phyloP scores from a whole-genome alignment of 495 filamentous ascomycete genomes.

The Annulohypoxylon stygium region DNA sequence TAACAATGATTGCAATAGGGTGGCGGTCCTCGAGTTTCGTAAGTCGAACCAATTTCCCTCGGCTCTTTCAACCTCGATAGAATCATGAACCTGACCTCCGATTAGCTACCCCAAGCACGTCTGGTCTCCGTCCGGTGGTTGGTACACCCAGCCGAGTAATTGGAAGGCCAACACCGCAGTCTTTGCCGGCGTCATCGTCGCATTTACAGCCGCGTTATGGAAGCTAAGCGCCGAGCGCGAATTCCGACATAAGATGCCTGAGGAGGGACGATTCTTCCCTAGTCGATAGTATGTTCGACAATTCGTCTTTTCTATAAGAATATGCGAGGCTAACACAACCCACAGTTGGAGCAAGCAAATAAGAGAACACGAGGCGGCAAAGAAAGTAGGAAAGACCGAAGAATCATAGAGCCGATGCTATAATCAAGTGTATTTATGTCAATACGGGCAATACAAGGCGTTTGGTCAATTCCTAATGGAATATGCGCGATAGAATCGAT shows the following conservation, averaged over 20 bases:
- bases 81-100: slow-evolving; percentile 28
- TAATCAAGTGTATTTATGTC: slow-evolving; percentile 51
- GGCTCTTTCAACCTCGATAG: slow-evolving; percentile 23
- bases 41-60: slow-evolving; percentile 54
- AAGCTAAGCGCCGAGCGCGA: slow-evolving; percentile 88
- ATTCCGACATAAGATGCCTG: slow-evolving; percentile 84
- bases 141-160: slow-evolving; percentile 94
- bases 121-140: slow-evolving; percentile 98
- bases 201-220: slow-evolving; percentile 79
- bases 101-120: slow-evolving; percentile 96
- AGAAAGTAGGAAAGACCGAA: slow-evolving; percentile 58
- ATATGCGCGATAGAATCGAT: background rate
- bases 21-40: slow-evolving; percentile 92
- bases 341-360: slow-evolving; percentile 93
- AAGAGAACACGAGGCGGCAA: slow-evolving; percentile 82
- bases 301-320: background rate
- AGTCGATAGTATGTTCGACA: slow-evolving; percentile 85
- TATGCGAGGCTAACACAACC: slow-evolving; percentile 9
- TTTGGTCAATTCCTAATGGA: background rate
- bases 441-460: slow-evolving; percentile 39
- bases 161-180: slow-evolving; percentile 96
- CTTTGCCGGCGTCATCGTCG: slow-evolving; percentile 76
- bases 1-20: slow-evolving; percentile 68
- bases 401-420: slow-evolving; percentile 37
- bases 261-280: slow-evolving; percentile 88